Conservation (phyloP, 768 basidiomycete genomes). For the Erythrobasidium yunnanense region DNA sequence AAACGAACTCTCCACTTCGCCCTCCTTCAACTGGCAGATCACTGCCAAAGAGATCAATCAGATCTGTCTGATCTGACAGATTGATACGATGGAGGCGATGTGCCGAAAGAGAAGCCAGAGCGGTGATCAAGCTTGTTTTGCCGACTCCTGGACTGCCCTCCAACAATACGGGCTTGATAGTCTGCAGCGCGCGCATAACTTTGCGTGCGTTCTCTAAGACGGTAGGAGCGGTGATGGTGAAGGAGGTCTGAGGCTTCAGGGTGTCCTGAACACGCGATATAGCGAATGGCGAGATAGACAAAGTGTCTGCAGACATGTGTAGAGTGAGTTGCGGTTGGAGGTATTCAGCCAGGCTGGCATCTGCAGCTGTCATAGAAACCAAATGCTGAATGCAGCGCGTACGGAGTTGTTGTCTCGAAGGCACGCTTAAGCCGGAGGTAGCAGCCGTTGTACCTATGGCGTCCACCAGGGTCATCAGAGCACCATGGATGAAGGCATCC, state of each 20-base stretch:
- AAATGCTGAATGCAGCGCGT: neutral
- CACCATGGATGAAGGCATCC: constrained; percentile 54
- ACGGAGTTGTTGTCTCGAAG: neutral
- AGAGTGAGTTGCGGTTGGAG: neutral
- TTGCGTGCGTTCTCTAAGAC: constrained; percentile 77
- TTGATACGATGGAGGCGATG: constrained; percentile 83
- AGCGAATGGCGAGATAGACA: constrained; percentile 64
- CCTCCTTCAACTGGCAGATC: constrained; percentile 92
- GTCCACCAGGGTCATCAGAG: constrained; percentile 83
- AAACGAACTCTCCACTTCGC: constrained; percentile 78
- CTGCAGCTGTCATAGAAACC: neutral
- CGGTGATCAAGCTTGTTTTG: constrained; percentile 84
- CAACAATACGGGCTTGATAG: constrained; percentile 78
- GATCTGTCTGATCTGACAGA: constrained; percentile 92
- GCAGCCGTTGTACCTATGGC: constrained; percentile 44
- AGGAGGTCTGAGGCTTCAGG: constrained; percentile 44
- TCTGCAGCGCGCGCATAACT: constrained; percentile 76
- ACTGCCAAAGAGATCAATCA: constrained; percentile 89
- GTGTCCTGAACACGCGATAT: constrained; percentile 53
- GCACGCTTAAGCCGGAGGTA: neutral
- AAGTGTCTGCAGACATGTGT: constrained; percentile 35
- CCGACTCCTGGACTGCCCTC: constrained; percentile 98
- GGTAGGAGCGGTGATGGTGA: constrained; percentile 80
- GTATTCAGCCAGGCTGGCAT: neutral
- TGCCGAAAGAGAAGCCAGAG: constrained; percentile 68